Conservation (phyloP, 2,329 filamentous ascomycete species). For the Pyricularia grisea region DNA sequence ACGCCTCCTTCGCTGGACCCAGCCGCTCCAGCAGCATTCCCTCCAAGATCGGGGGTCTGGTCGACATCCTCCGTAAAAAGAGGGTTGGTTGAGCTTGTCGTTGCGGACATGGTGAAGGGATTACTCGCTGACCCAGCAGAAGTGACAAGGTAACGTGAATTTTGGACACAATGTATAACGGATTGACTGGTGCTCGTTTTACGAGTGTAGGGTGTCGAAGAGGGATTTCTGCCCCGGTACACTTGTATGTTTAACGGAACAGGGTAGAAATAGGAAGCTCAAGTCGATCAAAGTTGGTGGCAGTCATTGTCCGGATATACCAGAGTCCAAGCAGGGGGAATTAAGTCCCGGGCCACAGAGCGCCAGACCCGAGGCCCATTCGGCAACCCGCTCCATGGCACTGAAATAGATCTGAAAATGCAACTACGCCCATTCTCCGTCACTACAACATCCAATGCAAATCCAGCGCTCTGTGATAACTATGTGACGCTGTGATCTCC, state of each 20-base stretch:
- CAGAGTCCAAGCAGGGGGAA: neutral
- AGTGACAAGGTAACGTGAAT: neutral
- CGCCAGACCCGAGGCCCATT: neutral
- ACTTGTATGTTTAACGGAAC: neutral
- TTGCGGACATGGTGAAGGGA: conserved; percentile 24
- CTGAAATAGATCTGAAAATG: neutral
- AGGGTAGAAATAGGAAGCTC: neutral
- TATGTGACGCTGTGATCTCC: neutral
- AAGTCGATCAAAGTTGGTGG: neutral
- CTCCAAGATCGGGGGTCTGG: conserved; percentile 22
- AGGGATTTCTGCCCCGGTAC: neutral
- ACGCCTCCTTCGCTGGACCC: conserved; percentile 52
- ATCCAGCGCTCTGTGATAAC: neutral
- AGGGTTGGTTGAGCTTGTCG: conserved; percentile 27
- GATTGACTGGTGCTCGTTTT: neutral
- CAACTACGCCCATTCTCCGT: neutral
- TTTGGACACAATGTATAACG: neutral
- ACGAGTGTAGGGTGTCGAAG: neutral
- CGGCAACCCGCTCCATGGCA: neutral
- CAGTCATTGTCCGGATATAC: neutral
- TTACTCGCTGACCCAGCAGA: neutral
- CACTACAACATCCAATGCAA: neutral
- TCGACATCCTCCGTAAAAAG: conserved; percentile 30
- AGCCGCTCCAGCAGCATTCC: conserved; percentile 51
- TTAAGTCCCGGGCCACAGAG: neutral